Conservation (phyloP, 2,329 filamentous ascomycete genomes). For the Talaromyces sp. region DNA sequence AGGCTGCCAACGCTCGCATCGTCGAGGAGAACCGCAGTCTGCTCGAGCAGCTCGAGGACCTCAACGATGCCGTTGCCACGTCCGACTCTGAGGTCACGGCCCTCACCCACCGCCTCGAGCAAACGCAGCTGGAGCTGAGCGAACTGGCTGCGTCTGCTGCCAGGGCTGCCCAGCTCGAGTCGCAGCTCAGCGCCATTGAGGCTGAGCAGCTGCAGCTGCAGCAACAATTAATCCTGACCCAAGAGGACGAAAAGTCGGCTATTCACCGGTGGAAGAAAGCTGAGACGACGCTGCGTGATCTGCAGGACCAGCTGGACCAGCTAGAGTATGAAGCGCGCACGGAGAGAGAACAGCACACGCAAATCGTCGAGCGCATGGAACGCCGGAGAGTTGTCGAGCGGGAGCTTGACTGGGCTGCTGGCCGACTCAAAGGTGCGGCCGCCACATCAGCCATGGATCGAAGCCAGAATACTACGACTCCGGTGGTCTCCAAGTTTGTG, state of each 20-base stretch:
- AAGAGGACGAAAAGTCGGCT: conserved; percentile 73
- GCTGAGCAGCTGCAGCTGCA: conserved; percentile 73
- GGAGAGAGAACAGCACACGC: conserved; percentile 75
- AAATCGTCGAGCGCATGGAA: conserved; percentile 79
- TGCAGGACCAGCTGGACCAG: conserved; percentile 82
- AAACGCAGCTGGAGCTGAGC: conserved; percentile 72
- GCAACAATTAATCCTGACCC: conserved; percentile 59
- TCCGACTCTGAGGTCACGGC: conserved; percentile 75
- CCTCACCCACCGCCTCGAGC: conserved; percentile 71
- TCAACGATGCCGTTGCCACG: conserved; percentile 74
- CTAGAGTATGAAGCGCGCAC: conserved; percentile 80
- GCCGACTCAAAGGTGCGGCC: conserved; percentile 74
- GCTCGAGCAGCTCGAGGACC: conserved; percentile 74
- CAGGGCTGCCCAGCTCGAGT: conserved; percentile 73
- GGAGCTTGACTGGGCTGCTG: conserved; percentile 74
- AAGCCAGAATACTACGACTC: conserved; percentile 50
- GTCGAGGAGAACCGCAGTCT: conserved; percentile 79
- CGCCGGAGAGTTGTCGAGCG: conserved; percentile 75
- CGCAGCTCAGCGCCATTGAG: conserved; percentile 74
- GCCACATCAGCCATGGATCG: conserved; percentile 62
- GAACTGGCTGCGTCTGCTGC: conserved; percentile 68
- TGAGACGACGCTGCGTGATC: conserved; percentile 68
- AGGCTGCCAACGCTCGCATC: conserved; percentile 69
- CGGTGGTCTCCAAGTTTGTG: conserved; percentile 89
- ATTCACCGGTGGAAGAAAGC: conserved; percentile 81